Percentiles rank a stretch among this genome's conserved stretches.
Conservation (phyloP, 2,329 filamentous ascomycete species). For the Thielaviopsis euricoi region DNA sequence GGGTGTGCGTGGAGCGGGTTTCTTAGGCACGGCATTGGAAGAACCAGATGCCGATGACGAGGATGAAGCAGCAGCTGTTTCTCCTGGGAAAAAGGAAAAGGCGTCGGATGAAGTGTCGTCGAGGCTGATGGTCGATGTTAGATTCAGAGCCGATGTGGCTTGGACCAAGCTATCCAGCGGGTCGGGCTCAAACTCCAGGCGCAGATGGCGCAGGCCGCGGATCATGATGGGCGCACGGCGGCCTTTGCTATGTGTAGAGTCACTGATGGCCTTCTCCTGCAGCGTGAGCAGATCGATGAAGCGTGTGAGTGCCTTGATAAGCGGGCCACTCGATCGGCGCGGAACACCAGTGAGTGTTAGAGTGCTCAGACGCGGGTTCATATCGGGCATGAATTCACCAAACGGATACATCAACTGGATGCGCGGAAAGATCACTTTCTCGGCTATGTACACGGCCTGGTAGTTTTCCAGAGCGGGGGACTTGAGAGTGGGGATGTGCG, state of each 20-base stretch:
- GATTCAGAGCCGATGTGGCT: constrained; percentile 20
- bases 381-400: constrained; percentile 33
- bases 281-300: constrained; percentile 30
- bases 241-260: constrained; percentile 14
- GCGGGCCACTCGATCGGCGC: constrained; percentile 31
- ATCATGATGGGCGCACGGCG: constrained; percentile 27
- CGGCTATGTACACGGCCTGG: constrained; percentile 25
- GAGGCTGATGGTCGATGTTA: constrained; percentile 25
- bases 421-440: constrained; percentile 27
- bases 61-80: constrained; percentile 13
- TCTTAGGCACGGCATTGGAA: constrained; percentile 4
- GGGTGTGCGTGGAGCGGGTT: background rate
- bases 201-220: constrained; percentile 34
- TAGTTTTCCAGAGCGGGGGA: constrained; percentile 22
- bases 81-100: constrained; percentile 31
- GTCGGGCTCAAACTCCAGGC: constrained; percentile 37
- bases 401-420: constrained; percentile 28
- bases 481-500: constrained; percentile 31
- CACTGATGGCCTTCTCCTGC: constrained; percentile 32
- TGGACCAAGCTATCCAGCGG: constrained; percentile 16
- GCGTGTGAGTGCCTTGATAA: constrained; percentile 28
- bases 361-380: constrained; percentile 37
- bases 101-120: constrained; percentile 23
- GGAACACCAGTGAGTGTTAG: constrained; percentile 39
- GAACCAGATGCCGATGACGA: constrained; percentile 12